Conservation (phyloP, 805 yeast genomes). For the Candida easanensis region DNA sequence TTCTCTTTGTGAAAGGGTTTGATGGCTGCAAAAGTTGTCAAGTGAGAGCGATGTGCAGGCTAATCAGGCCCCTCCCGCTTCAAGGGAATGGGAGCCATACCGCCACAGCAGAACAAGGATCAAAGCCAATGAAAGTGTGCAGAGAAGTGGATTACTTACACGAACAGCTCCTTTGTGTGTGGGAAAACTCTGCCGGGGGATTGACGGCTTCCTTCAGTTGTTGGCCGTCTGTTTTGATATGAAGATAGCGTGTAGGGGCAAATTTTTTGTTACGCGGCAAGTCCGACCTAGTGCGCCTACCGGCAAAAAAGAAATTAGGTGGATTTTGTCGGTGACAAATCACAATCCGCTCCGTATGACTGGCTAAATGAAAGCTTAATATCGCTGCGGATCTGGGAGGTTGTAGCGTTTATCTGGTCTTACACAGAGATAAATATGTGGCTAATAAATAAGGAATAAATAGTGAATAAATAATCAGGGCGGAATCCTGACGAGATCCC, state of each 20-base stretch:
- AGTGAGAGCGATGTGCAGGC: not conserved
- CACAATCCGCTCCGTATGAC: slow-evolving; percentile 2
- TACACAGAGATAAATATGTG: slow-evolving; percentile 8
- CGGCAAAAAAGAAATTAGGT: slow-evolving; percentile 8
- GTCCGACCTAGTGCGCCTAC: slow-evolving; percentile 4
- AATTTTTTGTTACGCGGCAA: slow-evolving; percentile 11
- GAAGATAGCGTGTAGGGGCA: slow-evolving; percentile 12
- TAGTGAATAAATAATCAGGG: not conserved
- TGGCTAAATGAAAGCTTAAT: not conserved
- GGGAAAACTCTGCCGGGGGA: not conserved
- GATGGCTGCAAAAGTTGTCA: not conserved
- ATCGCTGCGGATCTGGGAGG: too few relatives aligned
- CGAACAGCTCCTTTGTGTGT: not conserved
- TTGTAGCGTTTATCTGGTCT: too few relatives aligned
- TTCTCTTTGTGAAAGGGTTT: too few relatives aligned
- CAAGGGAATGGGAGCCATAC: too few relatives aligned
- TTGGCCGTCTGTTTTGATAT: not conserved
- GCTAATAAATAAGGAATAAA: slow-evolving; percentile 5
- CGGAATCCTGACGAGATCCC: too few relatives aligned
- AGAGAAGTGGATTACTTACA: too few relatives aligned
- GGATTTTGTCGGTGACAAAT: not conserved
- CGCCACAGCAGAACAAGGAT: too few relatives aligned
- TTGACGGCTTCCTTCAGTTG: not conserved
- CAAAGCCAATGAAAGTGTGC: too few relatives aligned
- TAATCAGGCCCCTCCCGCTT: not conserved